phyloP scores from a whole-genome alignment of 2,329 filamentous ascomycete genomes.

The Epicoccum nigrum region DNA sequence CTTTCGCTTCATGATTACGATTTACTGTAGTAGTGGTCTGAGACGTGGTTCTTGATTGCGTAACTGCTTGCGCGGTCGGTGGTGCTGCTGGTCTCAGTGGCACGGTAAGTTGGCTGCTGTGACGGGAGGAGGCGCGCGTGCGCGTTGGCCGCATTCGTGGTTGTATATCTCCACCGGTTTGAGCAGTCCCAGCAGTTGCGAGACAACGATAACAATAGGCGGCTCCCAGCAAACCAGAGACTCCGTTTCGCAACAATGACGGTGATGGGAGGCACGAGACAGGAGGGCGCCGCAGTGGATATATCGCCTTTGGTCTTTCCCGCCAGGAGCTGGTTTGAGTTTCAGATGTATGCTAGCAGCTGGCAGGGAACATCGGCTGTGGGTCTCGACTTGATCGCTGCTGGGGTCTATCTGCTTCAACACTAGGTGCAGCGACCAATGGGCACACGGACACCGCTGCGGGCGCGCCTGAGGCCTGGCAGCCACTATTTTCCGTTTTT shows the following conservation, averaged over 20 bases:
- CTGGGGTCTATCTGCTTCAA: not conserved
- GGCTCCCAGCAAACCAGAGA: not conserved
- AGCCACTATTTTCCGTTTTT: constrained; percentile 10
- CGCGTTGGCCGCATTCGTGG: constrained; percentile 14
- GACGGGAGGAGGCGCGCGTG: constrained; percentile 11
- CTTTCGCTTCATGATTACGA: constrained; percentile 48
- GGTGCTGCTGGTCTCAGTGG: constrained; percentile 6
- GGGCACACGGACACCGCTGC: not conserved
- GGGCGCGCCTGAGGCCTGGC: constrained; percentile 3
- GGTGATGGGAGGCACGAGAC: constrained; percentile 10
- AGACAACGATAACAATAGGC: constrained; percentile 4
- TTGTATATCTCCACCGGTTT: not conserved
- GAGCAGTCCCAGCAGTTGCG: not conserved
- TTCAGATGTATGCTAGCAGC: constrained; percentile 16
- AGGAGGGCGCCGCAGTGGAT: constrained; percentile 16
- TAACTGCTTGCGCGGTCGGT: not conserved
- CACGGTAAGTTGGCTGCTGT: constrained; percentile 2
- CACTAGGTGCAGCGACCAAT: constrained; percentile 6
- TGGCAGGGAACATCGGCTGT: constrained; percentile 2
- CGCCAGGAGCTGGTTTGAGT: constrained; percentile 19
- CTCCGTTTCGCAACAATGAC: constrained; percentile 8
- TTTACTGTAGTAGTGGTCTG: not conserved
- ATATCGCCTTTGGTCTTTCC: constrained; percentile 15
- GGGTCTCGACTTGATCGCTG: constrained; percentile 12
- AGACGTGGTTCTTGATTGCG: constrained; percentile 1